phyloP scores from a whole-genome alignment of 192 early-diverging fungal genomes.

The Coemansia sp. region DNA sequence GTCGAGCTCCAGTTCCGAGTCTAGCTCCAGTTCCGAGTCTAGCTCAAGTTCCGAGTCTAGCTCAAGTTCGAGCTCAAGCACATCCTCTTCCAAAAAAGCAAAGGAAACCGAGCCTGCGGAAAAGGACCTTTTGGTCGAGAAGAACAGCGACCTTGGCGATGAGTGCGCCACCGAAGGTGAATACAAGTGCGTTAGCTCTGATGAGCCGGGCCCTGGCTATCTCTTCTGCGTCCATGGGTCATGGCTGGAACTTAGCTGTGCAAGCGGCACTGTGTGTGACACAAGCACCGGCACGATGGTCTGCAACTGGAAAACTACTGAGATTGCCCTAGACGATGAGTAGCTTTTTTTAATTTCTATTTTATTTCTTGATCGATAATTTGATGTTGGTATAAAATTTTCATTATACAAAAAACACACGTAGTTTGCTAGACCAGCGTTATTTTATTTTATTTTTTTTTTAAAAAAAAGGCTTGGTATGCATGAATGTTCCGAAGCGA shows the following conservation, averaged over 20 bases:
- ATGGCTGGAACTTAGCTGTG: conserved; percentile 18
- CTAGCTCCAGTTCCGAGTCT: background rate
- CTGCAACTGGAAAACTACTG: conserved; percentile 19
- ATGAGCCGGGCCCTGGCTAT: conserved; percentile 18
- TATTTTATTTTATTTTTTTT: no score
- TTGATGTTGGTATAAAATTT: no score
- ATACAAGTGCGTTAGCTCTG: conserved; percentile 21
- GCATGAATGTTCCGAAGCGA: no score
- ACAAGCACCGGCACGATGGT: conserved; percentile 8
- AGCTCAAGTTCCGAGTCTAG: background rate
- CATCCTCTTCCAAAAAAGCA: background rate
- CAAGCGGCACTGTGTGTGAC: conserved; percentile 23
- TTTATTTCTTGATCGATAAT: background rate
- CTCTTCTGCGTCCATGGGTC: conserved; percentile 21
- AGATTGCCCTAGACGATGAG: background rate
- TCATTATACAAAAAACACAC: no score
- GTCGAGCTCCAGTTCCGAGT: background rate
- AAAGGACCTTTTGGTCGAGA: background rate
- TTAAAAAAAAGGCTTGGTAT: no score
- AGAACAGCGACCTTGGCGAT: background rate
- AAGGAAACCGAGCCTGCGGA: background rate
- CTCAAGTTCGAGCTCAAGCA: background rate
- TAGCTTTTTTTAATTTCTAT: background rate
- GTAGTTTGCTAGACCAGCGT: no score
- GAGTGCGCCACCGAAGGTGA: conserved; percentile 12